Base-by-base conservation (phyloP, 768 basidiomycete genomes). In the Calvatia gigantea region DNA sequence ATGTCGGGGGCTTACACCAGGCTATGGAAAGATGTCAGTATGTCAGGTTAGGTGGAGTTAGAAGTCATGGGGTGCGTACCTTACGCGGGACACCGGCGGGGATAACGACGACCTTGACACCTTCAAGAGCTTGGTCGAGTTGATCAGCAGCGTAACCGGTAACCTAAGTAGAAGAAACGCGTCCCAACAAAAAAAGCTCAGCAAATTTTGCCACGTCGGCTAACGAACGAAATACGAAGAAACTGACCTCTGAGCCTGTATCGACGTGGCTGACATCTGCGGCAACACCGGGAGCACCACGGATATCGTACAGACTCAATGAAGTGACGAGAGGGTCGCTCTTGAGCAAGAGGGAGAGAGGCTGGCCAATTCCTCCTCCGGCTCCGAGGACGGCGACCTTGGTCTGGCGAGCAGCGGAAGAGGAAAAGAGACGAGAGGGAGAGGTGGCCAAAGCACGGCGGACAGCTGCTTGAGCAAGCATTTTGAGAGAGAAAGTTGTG, bases 71-170 rank as follows among this genome's bases (percentile, higher is more conserved):
- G n/a, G 64, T 73, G 65, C 67, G 42, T 51, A 94, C 94, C 85
- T 99, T 99, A 70, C 97, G 82, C 61, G 97, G 97, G 59, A 99
- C 96, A 83, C 97, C 97, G 74, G 97, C 97, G 57, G 97, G 97
- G 69, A 98, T 97, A 60, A 98, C 90, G 62, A 98, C 87, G 60
- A 98, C 90, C 73, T 98, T 80, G 57, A 83, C 89, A 60, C 88
- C 95, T 58, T 91, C 85, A 58, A 99, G 83, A 17, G 97, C 94
- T 64, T 84, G 80, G 70, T 94, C 91, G 64, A 98, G 83, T 69
- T 94, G 84, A 74, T 93, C 90, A 46, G 90, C 87, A 61, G 89
- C 78, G 64, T 85, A 94, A 49, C 91, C 91, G 15, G 72, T 75
- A 52, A 94, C 91, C 89, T 91, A 61, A n/a, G n/a, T n/a, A n/a